phyloP scores from a whole-genome alignment of 768 basidiomycete genomes.

The Filobasidium wieringae region DNA sequence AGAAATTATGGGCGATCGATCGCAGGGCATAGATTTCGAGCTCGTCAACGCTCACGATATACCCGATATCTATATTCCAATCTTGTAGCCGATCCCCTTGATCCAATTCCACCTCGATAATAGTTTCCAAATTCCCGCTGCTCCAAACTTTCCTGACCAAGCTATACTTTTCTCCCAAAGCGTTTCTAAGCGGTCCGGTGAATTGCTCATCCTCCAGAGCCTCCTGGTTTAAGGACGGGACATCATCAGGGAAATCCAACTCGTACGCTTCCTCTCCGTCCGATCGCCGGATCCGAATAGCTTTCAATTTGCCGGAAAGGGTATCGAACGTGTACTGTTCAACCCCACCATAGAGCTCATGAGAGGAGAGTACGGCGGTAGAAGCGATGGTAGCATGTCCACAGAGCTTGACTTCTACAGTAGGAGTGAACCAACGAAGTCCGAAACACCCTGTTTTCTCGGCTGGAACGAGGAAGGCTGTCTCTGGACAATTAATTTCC shows the following conservation, averaged over 20 bases:
- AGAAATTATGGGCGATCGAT: too few relatives aligned
- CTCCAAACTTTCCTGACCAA: too few relatives aligned
- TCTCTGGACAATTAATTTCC: constrained; percentile 14
- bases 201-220: too few relatives aligned
- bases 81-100: too few relatives aligned
- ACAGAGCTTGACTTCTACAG: constrained; percentile 10
- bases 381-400: constrained; percentile 17
- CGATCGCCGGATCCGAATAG: not conserved
- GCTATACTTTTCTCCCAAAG: constrained; percentile 4
- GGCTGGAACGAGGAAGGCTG: constrained; percentile 10
- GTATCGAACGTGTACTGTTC: constrained; percentile 9
- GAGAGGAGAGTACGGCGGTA: constrained; percentile 2
- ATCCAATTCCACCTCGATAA: too few relatives aligned
- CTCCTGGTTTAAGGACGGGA: not conserved
- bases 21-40: too few relatives aligned
- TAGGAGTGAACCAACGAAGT: constrained; percentile 14
- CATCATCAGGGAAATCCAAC: constrained; percentile 11
- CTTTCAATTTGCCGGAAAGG: not conserved
- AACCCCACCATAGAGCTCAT: not conserved
- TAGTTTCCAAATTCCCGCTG: too few relatives aligned
- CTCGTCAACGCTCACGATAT: too few relatives aligned
- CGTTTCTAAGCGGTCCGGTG: too few relatives aligned
- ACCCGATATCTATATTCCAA: too few relatives aligned
- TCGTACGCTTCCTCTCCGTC: constrained; percentile 1
- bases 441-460: not conserved